These are phyloP conservation scores for Amoeboradix gromovi DNA, from an alignment of 371 early-diverging fungal genomes.

Conservation along the genomic window DNA sequence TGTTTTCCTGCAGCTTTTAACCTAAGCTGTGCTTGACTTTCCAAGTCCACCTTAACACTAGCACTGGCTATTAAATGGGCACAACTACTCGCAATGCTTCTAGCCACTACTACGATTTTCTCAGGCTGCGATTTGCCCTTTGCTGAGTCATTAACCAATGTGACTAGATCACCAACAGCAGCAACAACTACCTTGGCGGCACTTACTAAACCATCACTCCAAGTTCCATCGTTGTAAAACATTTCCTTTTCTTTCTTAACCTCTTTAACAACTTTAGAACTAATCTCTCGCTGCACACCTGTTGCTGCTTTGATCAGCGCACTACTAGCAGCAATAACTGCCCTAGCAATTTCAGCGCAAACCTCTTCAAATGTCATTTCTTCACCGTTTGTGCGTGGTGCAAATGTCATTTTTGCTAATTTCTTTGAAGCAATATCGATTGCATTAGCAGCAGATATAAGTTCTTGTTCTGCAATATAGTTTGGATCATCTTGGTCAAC, in stretches of 20 bases:
- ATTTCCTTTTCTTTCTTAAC: slow-evolving; percentile 4
- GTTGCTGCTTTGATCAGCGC: slow-evolving; percentile 20
- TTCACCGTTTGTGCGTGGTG: slow-evolving; percentile 7
- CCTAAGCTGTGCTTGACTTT: slow-evolving; percentile 13
- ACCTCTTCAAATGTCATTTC: slow-evolving; percentile 16
- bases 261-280: slow-evolving; percentile 7
- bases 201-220: slow-evolving; percentile 23
- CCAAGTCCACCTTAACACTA: slow-evolving; percentile 9
- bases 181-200: slow-evolving; percentile 18
- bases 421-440: slow-evolving; percentile 19
- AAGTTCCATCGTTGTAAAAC: slow-evolving; percentile 23
- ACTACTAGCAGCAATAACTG: slow-evolving; percentile 17
- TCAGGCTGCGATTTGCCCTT: slow-evolving; percentile 14
- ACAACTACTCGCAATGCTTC: slow-evolving; percentile 13
- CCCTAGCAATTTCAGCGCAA: slow-evolving; percentile 16
- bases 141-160: slow-evolving; percentile 12
- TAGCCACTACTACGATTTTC: slow-evolving; percentile 14
- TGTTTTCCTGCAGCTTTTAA: slow-evolving; percentile 18
- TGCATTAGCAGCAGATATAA: slow-evolving; percentile 15
- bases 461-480: slow-evolving; percentile 20
- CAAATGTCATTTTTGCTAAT: slow-evolving; percentile 6
- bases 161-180: slow-evolving; percentile 16
- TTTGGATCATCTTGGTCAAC: slow-evolving; percentile 19
- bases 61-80: slow-evolving; percentile 18
- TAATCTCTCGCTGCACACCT: slow-evolving; percentile 16